These are phyloP conservation scores for Vaccinium myrtillus DNA, from an alignment of 148 eudicot genomes.

Conservation along the genomic window DNA sequence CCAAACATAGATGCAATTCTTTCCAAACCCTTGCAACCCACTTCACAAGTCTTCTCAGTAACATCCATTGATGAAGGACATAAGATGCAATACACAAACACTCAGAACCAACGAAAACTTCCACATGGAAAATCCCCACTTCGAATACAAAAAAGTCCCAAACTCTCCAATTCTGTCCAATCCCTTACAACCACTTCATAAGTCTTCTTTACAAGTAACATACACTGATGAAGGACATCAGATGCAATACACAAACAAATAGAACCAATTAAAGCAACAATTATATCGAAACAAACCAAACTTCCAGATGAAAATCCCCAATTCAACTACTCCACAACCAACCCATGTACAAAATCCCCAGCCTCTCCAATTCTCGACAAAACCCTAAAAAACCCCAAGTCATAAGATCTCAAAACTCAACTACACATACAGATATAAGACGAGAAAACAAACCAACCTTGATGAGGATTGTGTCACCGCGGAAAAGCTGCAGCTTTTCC, in stretches of 20 bases:
- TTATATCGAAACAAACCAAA: not conserved
- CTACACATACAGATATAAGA: not conserved
- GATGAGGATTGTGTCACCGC: conserved; percentile 76
- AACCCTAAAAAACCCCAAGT: not conserved
- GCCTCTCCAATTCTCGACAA: not conserved
- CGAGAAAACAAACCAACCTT: conserved; percentile 43
- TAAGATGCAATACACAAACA: not conserved
- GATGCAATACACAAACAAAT: not conserved
- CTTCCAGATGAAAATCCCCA: not conserved
- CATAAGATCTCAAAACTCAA: not conserved
- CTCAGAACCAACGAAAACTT: not conserved
- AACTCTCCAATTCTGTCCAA: too few relatives aligned
- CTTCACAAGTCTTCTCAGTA: not conserved
- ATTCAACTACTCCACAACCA: not conserved
- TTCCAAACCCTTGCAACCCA: too few relatives aligned
- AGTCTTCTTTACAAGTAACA: not conserved
- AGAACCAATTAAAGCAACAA: not conserved
- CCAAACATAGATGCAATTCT: too few relatives aligned
- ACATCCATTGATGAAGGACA: not conserved
- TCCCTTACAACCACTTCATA: too few relatives aligned
- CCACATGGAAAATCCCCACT: not conserved
- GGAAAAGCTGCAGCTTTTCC: conserved; percentile 88
- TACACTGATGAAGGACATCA: not conserved
- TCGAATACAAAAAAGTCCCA: not conserved
- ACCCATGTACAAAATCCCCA: not conserved